Evolutionary conservation across 768 basidiomycete genomes (phyloP).

Genomic region (Lactarius tabidus): DNA sequence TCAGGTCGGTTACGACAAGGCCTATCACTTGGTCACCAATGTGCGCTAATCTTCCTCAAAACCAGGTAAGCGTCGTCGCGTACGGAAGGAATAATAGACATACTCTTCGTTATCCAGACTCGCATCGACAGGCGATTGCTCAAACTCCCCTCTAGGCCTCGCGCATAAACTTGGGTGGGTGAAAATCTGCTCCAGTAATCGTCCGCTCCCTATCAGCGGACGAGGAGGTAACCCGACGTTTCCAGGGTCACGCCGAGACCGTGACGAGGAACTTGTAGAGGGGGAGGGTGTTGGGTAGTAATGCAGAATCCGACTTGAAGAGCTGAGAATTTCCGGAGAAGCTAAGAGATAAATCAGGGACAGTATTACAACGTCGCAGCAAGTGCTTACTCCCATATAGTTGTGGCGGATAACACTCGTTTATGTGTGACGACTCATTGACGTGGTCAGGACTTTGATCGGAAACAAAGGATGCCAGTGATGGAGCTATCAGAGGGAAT

Average conservation of each 20-base stretch:
- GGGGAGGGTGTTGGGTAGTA: neutral
- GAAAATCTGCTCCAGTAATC: conserved; percentile 7
- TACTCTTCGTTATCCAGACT: conserved; percentile 18
- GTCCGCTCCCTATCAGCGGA: neutral
- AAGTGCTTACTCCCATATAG: too few relatives aligned
- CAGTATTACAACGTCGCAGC: too few relatives aligned
- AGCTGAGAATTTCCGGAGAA: too few relatives aligned
- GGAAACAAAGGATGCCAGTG: too few relatives aligned
- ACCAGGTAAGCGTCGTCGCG: neutral
- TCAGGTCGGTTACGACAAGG: conserved; percentile 16
- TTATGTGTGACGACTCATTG: too few relatives aligned
- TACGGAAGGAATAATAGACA: neutral
- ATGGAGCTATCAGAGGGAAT: too few relatives aligned
- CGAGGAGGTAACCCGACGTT: neutral
- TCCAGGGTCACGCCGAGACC: neutral
- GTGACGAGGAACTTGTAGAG: neutral
- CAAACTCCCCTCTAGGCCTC: conserved; percentile 10
- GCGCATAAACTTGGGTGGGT: conserved; percentile 10
- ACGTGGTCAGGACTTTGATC: too few relatives aligned
- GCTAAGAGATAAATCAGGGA: too few relatives aligned
- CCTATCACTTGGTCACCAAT: conserved; percentile 14
- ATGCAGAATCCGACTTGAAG: too few relatives aligned
- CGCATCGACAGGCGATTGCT: conserved; percentile 5
- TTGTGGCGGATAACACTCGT: too few relatives aligned
- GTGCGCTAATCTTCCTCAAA: conserved; percentile 3